Conservation (phyloP, 2,329 filamentous ascomycete species). For the Aureobasidium sp. region DNA sequence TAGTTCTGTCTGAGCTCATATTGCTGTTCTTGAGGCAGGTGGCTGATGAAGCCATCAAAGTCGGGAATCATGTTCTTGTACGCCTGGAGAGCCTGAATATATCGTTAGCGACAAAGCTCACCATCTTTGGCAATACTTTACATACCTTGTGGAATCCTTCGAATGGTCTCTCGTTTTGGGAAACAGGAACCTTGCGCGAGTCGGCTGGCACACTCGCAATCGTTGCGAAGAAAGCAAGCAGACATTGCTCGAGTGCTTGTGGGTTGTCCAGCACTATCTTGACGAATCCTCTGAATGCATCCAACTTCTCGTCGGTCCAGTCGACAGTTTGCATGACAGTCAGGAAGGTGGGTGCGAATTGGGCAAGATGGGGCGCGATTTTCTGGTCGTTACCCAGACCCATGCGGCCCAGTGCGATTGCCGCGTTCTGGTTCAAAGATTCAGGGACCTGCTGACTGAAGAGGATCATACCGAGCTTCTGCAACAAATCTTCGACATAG, state of each 20-base stretch:
- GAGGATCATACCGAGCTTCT: slow-evolving; percentile 72
- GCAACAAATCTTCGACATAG: slow-evolving; percentile 70
- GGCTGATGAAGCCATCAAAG: slow-evolving; percentile 43
- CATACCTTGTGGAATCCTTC: slow-evolving; percentile 72
- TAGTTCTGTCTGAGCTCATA: slow-evolving; percentile 37
- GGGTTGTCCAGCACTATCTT: slow-evolving; percentile 79
- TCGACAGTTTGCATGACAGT: slow-evolving; percentile 74
- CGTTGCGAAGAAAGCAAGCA: slow-evolving; percentile 72
- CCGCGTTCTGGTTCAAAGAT: slow-evolving; percentile 86
- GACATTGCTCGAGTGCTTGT: slow-evolving; percentile 78
- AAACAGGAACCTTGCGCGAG: slow-evolving; percentile 42
- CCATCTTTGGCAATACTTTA: slow-evolving; percentile 26
- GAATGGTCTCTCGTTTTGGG: slow-evolving; percentile 52
- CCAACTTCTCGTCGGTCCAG: slow-evolving; percentile 87
- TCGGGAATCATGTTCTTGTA: slow-evolving; percentile 49
- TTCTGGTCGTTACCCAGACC: slow-evolving; percentile 70
- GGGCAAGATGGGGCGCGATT: slow-evolving; percentile 68
- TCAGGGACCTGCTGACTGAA: slow-evolving; percentile 76
- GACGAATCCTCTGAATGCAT: slow-evolving; percentile 85
- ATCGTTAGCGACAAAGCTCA: not conserved
- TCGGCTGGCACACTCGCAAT: slow-evolving; percentile 61
- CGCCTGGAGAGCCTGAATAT: slow-evolving; percentile 33
- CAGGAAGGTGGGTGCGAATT: slow-evolving; percentile 76
- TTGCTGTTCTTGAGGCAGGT: slow-evolving; percentile 36
- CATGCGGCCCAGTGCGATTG: slow-evolving; percentile 81